Conservation (phyloP, 2,329 filamentous ascomycete genomes). For the Aspergillus tubingensis region DNA sequence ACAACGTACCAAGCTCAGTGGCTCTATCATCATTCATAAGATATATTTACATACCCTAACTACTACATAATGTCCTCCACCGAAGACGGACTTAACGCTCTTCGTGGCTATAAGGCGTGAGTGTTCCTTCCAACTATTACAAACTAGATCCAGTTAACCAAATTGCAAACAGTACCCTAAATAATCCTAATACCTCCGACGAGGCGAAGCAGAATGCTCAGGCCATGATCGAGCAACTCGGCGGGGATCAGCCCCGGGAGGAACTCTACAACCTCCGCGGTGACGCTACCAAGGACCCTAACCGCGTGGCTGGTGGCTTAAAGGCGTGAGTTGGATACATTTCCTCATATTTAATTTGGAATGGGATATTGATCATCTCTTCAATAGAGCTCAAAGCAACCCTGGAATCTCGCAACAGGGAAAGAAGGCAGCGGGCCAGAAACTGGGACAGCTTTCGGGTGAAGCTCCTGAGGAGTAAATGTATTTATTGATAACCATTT, state of each 20-base stretch:
- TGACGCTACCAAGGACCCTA: slow-evolving; percentile 19
- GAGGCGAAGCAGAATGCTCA: slow-evolving; percentile 23
- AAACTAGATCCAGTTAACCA: too few species aligned
- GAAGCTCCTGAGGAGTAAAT: too few species aligned
- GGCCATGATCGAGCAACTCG: slow-evolving; percentile 20
- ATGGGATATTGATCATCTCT: not conserved
- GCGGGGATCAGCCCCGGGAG: slow-evolving; percentile 15
- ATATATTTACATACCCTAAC: too few species aligned
- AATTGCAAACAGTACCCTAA: not conserved
- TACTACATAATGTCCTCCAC: too few species aligned
- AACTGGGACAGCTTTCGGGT: not conserved
- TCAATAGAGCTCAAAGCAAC: slow-evolving; percentile 12
- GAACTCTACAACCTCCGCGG: slow-evolving; percentile 17
- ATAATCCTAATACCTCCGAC: slow-evolving; percentile 23
- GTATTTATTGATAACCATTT: too few species aligned
- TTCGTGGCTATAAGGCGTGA: too few species aligned
- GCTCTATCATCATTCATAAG: too few species aligned
- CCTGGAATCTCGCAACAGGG: slow-evolving; percentile 7
- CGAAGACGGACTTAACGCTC: too few species aligned
- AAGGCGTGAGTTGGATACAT: slow-evolving; percentile 20
- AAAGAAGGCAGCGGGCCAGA: slow-evolving; percentile 6
- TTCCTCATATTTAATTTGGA: too few species aligned
- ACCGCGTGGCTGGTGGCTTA: slow-evolving; percentile 17
- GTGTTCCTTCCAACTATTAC: too few species aligned
- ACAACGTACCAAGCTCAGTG: too few species aligned